These are phyloP conservation scores for Alternaria longipes DNA, from an alignment of 2,329 filamentous ascomycete genomes.

Conservation along the genomic window DNA sequence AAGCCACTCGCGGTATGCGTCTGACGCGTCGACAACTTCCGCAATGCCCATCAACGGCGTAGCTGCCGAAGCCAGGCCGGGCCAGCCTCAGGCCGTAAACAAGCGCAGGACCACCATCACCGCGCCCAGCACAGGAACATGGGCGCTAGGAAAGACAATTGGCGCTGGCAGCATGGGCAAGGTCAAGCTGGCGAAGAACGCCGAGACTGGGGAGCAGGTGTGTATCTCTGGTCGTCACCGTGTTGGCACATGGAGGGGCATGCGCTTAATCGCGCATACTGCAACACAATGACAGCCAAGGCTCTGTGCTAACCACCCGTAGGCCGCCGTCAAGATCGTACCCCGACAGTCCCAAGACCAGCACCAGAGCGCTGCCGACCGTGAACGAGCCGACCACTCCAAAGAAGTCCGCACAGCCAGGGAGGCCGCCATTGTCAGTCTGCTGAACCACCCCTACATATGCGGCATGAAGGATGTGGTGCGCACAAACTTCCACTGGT, in stretches of 20 bases:
- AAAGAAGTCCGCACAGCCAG: constrained; percentile 95
- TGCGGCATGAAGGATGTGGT: constrained; percentile 96
- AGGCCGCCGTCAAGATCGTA: constrained; percentile 98
- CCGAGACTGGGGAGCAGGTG: constrained; percentile 91
- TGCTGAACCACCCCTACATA: constrained; percentile 94
- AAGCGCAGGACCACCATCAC: constrained; percentile 81
- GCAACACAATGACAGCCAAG: background rate
- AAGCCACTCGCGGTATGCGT: constrained; percentile 57
- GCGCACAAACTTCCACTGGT: constrained; percentile 97
- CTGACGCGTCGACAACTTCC: constrained; percentile 53
- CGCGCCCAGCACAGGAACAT: constrained; percentile 83
- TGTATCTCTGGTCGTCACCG: constrained; percentile 33
- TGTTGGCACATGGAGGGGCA: background rate
- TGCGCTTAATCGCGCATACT: background rate
- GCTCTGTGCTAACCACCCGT: constrained; percentile 23
- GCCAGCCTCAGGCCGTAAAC: constrained; percentile 33
- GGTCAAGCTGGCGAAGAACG: constrained; percentile 92
- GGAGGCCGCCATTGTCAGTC: constrained; percentile 94
- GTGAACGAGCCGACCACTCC: constrained; percentile 91
- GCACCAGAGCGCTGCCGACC: constrained; percentile 73
- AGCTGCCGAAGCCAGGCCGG: constrained; percentile 41
- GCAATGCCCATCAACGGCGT: constrained; percentile 52
- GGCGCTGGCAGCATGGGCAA: constrained; percentile 99
- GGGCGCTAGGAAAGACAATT: constrained; percentile 95
- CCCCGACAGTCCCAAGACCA: constrained; percentile 90